A percentile compares a stretch with the other conserved stretches of the same genome.
Conservation (phyloP, 2,329 filamentous ascomycete genomes). For the Clonostachys byssicola region DNA sequence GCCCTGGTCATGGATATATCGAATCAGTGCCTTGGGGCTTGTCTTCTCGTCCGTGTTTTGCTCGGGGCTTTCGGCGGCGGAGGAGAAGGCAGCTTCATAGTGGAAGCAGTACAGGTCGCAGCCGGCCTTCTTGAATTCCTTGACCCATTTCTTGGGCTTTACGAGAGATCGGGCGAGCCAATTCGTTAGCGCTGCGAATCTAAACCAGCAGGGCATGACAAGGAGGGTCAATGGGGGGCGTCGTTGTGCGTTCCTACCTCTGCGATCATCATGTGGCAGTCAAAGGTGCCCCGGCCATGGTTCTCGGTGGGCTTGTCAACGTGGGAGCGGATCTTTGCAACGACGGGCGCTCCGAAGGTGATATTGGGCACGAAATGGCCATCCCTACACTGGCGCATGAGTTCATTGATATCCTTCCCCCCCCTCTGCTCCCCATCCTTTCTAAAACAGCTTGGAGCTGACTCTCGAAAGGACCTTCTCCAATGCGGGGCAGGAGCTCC, state of each 20-base stretch:
- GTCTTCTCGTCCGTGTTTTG: slow-evolving; percentile 67
- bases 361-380: slow-evolving; percentile 99
- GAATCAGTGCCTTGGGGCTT: slow-evolving; percentile 78
- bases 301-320: slow-evolving; percentile 69
- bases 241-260: slow-evolving; percentile 56
- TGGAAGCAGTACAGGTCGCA: slow-evolving; percentile 99
- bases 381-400: slow-evolving; percentile 59
- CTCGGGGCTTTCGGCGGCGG: slow-evolving; percentile 76
- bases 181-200: not conserved
- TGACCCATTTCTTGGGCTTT: slow-evolving; percentile 96
- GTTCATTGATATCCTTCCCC: not conserved
- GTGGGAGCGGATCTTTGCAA: slow-evolving; percentile 86
- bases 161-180: not conserved
- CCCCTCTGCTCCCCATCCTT: not conserved
- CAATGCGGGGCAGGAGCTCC: slow-evolving; percentile 8
- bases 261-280: slow-evolving; percentile 99
- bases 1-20: slow-evolving; percentile 83
- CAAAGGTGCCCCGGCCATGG: slow-evolving; percentile 85
- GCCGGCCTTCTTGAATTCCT: slow-evolving; percentile 87
- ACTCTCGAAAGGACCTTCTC: not conserved
- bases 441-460: not conserved
- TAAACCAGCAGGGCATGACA: not conserved
- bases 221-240: not conserved
- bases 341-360: slow-evolving; percentile 92
- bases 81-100: slow-evolving; percentile 92